Conservation (phyloP, 78 protist genomes). For the Dictyostelium citrinum region DNA sequence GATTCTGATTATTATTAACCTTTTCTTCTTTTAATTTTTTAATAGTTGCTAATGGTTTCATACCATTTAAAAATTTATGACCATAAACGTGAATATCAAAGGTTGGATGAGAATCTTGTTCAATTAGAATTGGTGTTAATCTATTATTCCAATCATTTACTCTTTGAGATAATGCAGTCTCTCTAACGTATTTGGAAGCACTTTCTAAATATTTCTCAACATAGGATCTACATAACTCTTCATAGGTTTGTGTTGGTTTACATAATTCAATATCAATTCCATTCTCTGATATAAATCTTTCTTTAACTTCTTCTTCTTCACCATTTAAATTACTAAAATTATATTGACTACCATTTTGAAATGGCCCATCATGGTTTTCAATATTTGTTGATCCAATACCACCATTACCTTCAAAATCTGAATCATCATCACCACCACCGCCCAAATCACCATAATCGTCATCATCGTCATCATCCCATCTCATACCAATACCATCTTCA, state of each 20-base stretch:
- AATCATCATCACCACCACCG: neutral
- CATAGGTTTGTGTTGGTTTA: slow-evolving; percentile 14
- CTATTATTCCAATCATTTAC: slow-evolving; percentile 65
- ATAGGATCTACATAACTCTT: slow-evolving; percentile 14
- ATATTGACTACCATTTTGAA: neutral
- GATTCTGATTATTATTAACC: too few species aligned
- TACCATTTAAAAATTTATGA: neutral
- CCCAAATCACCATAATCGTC: neutral
- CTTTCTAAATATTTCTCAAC: slow-evolving; percentile 38
- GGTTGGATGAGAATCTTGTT: slow-evolving; percentile 34
- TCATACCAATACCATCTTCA: neutral
- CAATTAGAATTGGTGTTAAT: slow-evolving; percentile 42
- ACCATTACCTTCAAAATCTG: neutral
- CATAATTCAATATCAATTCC: neutral
- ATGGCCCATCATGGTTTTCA: neutral
- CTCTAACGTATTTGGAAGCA: slow-evolving; percentile 40
- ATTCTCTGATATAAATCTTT: neutral
- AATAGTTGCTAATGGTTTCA: neutral
- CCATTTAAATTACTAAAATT: neutral
- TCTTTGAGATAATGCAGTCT: slow-evolving; percentile 38
- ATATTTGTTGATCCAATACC: neutral
- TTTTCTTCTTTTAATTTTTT: neutral
- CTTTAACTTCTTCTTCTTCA: neutral
- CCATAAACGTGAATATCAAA: slow-evolving; percentile 60
- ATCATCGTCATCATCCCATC: neutral